These are phyloP conservation scores for Emiliania huxleyi DNA, from an alignment of 78 protist genomes.

Conservation along the genomic window DNA sequence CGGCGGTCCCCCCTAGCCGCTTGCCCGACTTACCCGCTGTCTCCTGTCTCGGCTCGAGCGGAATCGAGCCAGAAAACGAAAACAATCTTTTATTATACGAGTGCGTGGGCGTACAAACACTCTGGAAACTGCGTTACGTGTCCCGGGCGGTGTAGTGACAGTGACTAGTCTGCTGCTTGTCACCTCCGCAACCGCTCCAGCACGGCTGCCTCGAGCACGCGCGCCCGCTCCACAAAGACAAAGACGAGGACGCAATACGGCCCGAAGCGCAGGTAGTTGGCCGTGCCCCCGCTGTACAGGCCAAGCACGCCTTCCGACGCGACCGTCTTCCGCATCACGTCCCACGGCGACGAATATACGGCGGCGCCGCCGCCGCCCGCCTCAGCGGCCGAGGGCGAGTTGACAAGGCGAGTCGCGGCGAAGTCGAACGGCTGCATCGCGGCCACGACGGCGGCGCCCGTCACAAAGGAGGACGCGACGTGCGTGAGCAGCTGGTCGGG, in stretches of 20 bases:
- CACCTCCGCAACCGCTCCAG: too few relatives aligned
- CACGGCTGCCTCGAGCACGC: constrained; percentile 4
- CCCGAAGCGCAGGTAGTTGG: constrained; percentile 26
- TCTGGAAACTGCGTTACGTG: too few relatives aligned
- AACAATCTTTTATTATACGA: too few relatives aligned
- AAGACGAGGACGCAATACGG: constrained; percentile 43
- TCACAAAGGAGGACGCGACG: neutral
- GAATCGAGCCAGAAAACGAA: too few relatives aligned
- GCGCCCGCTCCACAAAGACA: constrained; percentile 15
- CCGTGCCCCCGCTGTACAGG: neutral
- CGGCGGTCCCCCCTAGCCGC: too few relatives aligned
- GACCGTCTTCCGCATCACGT: neutral
- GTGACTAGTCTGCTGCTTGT: too few relatives aligned
- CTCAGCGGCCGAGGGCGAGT: neutral
- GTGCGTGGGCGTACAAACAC: too few relatives aligned
- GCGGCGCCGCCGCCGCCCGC: neutral
- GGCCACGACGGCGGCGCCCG: constrained; percentile 25
- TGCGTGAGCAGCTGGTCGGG: neutral
- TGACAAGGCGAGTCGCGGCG: constrained; percentile 14
- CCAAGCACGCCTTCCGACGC: neutral
- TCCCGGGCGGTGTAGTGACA: too few relatives aligned
- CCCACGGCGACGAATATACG: neutral
- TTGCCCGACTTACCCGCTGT: too few relatives aligned
- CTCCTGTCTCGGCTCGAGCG: too few relatives aligned
- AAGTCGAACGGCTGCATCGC: constrained; percentile 42